Evolutionary conservation across 805 yeast species (phyloP), one percentile per base, ranked within the genome.

Genomic region (Candida maltosa): DNA sequence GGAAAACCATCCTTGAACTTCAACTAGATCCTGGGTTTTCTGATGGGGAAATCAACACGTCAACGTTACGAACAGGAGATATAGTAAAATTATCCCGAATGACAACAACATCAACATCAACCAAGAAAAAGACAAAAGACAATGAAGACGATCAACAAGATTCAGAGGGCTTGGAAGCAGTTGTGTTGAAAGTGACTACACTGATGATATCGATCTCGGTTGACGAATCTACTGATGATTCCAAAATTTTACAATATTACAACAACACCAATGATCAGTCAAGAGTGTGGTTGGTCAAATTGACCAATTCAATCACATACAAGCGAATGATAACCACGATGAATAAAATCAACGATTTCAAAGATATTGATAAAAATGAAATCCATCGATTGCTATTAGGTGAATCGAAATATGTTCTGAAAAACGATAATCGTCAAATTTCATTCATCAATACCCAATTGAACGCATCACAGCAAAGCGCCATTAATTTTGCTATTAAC

Each of bases 301-400:
- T 82, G 20, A 69, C 77, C 21, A 83, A 85, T 56, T 80, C 84
- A 11, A 66, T 82, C 17, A 82, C 93, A 0, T 81, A 82, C 52
- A 80, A 80, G 48, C 56, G 94, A 42, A 87, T 88, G 95, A 77
- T 78, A 35, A 77, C 82, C 9, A 78, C 93, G 1, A 66, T 87
- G 78, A 69, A 80, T 20, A 83, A 80, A 45, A 60, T 87, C 21
- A 60, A 65, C 8, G 85, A 78, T 39, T 44, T 79, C 34, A 58
- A 62, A 7, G 46, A 60, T 2, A 45, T 65, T 0, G 43, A 55
- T n/a, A 53, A 49, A 27, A 49, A 47, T 31, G 49, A 53, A 9
- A 45, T 67, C 33, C 60, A 74, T 15, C 73, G 68, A 40, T 53
- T 74, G 17, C 60, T 76, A 35, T 56, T 74, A 34, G 86, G 76